Evolutionary conservation across 2,329 filamentous ascomycete genomes (phyloP).

Genomic region (Elsinoe perseae): DNA sequence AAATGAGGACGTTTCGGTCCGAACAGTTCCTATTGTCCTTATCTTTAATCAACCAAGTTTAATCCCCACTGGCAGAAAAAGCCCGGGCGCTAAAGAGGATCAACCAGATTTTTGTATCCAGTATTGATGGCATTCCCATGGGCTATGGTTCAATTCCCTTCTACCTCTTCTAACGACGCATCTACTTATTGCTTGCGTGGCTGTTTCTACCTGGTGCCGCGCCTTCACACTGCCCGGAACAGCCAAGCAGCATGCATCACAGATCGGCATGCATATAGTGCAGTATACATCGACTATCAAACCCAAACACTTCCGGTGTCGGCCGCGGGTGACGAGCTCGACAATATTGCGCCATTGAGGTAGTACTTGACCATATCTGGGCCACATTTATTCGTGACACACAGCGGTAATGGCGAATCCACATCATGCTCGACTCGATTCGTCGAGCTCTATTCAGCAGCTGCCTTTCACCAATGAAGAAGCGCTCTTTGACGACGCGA

Average conservation of each 20-base stretch:
- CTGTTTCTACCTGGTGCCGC: background rate
- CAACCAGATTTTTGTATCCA: background rate
- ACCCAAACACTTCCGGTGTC: background rate
- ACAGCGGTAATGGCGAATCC: background rate
- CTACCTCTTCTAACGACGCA: background rate
- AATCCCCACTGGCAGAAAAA: background rate
- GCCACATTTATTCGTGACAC: background rate
- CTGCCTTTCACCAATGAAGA: conserved; percentile 21
- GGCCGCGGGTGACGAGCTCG: background rate
- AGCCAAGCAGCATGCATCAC: background rate
- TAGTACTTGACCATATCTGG: background rate
- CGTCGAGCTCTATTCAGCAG: conserved; percentile 18
- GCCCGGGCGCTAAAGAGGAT: background rate
- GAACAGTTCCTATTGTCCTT: background rate
- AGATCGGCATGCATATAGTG: background rate
- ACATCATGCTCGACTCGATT: conserved; percentile 18
- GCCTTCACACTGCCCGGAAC: background rate
- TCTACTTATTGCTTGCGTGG: background rate
- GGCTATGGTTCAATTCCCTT: background rate
- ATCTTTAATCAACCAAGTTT: background rate
- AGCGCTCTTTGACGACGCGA: conserved; percentile 15
- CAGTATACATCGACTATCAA: background rate
- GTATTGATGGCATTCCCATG: background rate
- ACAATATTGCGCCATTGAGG: conserved; percentile 1
- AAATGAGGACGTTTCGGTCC: background rate